Base-by-base conservation (phyloP, 352 stramenopile species). In the Globisporangium sylvaticum region DNA sequence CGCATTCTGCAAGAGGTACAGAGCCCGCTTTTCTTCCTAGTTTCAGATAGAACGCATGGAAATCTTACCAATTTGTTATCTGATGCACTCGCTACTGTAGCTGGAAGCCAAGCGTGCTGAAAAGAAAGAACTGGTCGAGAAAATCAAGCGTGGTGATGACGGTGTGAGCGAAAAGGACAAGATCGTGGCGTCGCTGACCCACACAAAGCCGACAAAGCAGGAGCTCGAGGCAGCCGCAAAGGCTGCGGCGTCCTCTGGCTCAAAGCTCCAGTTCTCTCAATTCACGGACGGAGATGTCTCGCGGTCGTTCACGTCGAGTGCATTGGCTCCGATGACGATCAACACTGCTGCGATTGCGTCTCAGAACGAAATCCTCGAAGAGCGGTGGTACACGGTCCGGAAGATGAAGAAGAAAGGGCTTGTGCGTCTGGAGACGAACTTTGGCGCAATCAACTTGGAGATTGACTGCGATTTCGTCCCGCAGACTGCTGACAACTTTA, bases 391-490 rank as follows among this genome's bases (percentile, higher is more conserved):
- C n/a, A 74, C 86, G 20, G 81, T 98, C 31, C 82, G 85, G 46
- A 84, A 84, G 42, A 81, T 98, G 60, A 98, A 97, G 74, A 97
- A 98, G 77, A 99, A 99, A 78, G 97, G 96, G 2, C 97, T 98
- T 66, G 97, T 99, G n/a, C 88, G 92, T 24, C 79, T 99, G 22
- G 83, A 96, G 64, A 99, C 97, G 6, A 98, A 83, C 29, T 69
- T 96, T 52, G 97, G 97, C 42, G 86, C 96, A 58, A 88, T 99
- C 39, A 97, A 99, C 65, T 63, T 99, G 29, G 95, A 96, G 69
- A 75, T 99, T 39, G 92, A 99, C 78, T 98, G 91, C 71, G 96
- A 99, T 74, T 97, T 99, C 63, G 95, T 97, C 22, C 97, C 97
- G 22, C 82, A 96, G 53, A 99, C 96, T 0, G 83, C 90, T 12